Percentiles rank a stretch among this genome's conserved stretches.
Conservation (phyloP, 805 yeast genomes). For the Metschnikowia kofuensis region DNA sequence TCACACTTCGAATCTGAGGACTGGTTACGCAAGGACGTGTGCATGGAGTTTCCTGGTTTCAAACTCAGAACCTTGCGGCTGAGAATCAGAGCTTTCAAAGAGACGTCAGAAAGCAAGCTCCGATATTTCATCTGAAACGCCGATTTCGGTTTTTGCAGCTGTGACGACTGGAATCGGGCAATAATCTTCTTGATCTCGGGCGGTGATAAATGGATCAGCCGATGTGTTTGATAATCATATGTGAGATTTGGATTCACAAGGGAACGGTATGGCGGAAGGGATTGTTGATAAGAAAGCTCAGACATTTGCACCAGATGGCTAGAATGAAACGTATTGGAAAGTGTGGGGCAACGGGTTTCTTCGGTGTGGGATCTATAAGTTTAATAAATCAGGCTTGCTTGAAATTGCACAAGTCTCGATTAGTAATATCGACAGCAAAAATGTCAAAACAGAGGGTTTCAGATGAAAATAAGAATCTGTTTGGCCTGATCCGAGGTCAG, state of each 20-base stretch:
- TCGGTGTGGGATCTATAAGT: background rate
- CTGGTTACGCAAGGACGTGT: background rate
- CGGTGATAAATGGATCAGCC: constrained; percentile 36
- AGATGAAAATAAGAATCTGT: background rate
- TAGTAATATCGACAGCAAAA: background rate
- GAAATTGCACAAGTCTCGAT: background rate
- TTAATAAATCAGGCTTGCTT: background rate
- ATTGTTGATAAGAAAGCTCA: constrained; percentile 15
- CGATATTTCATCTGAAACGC: constrained; percentile 46
- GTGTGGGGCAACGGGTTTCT: background rate
- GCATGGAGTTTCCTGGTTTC: background rate
- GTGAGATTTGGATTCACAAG: constrained; percentile 46
- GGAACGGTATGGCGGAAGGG: constrained; percentile 53
- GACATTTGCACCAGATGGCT: constrained; percentile 8
- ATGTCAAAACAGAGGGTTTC: background rate
- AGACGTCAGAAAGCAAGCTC: constrained; percentile 47
- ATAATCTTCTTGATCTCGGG: constrained; percentile 28
- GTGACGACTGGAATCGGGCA: constrained; percentile 15
- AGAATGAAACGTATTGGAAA: background rate
- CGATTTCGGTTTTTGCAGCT: constrained; percentile 15
- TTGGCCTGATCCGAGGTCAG: no score
- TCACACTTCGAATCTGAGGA: background rate
- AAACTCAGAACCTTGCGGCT: constrained; percentile 27
- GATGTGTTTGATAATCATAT: constrained; percentile 50
- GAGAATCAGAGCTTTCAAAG: constrained; percentile 39